Percentiles rank a stretch among this genome's conserved stretches.
These are phyloP conservation scores for Melaleuca alternifolia DNA, from an alignment of 345 rosid species.

Conservation along the genomic window DNA sequence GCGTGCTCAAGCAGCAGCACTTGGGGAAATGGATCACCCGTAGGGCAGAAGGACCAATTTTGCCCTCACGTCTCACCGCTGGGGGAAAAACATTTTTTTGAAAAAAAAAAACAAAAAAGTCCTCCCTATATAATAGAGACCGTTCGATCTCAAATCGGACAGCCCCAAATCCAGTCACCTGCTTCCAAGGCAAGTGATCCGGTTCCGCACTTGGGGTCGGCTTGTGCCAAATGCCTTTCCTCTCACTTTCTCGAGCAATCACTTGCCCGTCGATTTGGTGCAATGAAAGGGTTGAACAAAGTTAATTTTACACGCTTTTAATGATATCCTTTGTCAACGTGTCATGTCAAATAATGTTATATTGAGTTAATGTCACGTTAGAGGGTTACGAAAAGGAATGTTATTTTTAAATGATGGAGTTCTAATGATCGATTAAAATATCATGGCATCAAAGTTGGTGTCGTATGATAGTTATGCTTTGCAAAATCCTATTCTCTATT, in stretches of 20 bases:
- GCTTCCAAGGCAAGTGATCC: too few species aligned
- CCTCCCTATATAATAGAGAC: too few species aligned
- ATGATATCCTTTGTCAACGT: not conserved
- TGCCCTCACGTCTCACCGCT: too few species aligned
- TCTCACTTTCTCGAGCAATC: not conserved
- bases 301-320: not conserved
- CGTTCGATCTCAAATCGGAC: too few species aligned
- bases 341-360: not conserved
- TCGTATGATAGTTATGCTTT: not conserved
- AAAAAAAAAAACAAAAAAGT: too few species aligned
- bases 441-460: too few species aligned
- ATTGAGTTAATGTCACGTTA: not conserved
- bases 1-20: not conserved
- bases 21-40: too few species aligned
- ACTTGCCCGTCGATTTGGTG: not conserved
- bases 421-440: accelerated
- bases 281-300: not conserved
- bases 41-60: too few species aligned
- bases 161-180: too few species aligned
- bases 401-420: too few species aligned
- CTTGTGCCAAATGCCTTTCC: not conserved
- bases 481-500: not conserved
- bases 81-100: too few species aligned
- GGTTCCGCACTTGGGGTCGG: too few species aligned
- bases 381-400: not conserved